Evolutionary conservation across 345 rosid species (phyloP).

Genomic region (Populus euphratica): DNA sequence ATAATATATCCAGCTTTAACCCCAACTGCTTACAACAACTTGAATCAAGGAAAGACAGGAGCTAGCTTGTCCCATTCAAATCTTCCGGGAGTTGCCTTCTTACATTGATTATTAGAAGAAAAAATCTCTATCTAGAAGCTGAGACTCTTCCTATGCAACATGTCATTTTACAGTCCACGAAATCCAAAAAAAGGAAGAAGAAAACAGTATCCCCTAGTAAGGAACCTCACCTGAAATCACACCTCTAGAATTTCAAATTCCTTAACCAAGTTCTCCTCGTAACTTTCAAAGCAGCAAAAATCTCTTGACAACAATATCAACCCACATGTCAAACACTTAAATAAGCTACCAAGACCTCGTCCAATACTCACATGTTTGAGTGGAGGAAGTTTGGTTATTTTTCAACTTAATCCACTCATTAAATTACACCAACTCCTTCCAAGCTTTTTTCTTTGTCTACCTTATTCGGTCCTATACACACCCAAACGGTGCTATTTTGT

Average conservation of each 20-base stretch:
- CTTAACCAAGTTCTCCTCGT: background rate
- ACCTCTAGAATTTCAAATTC: conserved; percentile 10
- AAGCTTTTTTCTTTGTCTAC: background rate
- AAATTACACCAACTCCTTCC: conserved; percentile 3
- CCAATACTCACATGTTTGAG: background rate
- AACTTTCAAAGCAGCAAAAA: background rate
- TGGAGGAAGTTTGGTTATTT: background rate
- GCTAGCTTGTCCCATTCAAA: background rate
- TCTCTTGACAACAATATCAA: background rate
- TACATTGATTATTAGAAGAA: background rate
- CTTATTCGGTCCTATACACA: background rate
- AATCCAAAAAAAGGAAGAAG: background rate
- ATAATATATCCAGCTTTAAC: background rate
- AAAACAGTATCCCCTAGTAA: conserved; percentile 6
- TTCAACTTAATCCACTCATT: conserved; percentile 17
- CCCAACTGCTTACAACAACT: background rate
- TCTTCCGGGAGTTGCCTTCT: background rate
- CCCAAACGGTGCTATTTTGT: background rate
- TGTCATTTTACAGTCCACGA: no score
- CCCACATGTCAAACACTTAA: background rate
- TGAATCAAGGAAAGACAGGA: background rate
- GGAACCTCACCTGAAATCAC: conserved; percentile 30
- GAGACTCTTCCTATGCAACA: conserved; percentile 21
- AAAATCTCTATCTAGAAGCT: conserved; percentile 9
- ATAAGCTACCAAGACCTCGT: conserved; percentile 8